These are phyloP conservation scores for Pseudocercospora eumusae DNA, from an alignment of 2,329 filamentous ascomycete species.

Conservation along the genomic window DNA sequence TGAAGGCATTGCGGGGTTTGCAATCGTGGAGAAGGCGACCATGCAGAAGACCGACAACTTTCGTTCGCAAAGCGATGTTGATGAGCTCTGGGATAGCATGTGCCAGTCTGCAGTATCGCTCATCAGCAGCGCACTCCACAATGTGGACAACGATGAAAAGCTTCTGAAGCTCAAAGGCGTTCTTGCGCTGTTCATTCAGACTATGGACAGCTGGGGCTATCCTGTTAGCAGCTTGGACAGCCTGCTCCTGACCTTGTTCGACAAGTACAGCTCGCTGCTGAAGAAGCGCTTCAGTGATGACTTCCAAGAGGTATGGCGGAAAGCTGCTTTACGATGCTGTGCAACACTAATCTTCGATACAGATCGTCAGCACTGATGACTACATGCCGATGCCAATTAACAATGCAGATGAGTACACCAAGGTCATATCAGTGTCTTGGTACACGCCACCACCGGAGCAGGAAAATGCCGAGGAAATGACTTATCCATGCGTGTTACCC, in stretches of 20 bases:
- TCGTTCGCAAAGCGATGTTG: constrained; percentile 82
- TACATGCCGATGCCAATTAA: constrained; percentile 99
- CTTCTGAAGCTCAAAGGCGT: constrained; percentile 93
- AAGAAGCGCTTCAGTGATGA: constrained; percentile 92
- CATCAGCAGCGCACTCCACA: constrained; percentile 74
- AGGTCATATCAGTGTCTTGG: constrained; percentile 95
- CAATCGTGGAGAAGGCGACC: constrained; percentile 92
- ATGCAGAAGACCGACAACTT: constrained; percentile 84
- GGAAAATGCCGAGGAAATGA: constrained; percentile 71
- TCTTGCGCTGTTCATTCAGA: constrained; percentile 92
- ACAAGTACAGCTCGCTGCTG: constrained; percentile 88
- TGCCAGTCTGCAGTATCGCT: constrained; percentile 82
- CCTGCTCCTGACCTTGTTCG: constrained; percentile 84
- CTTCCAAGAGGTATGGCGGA: constrained; percentile 74
- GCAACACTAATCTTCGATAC: constrained; percentile 13
- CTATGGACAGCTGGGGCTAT: constrained; percentile 96
- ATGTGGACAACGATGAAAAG: constrained; percentile 83
- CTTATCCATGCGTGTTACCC: constrained; percentile 86
- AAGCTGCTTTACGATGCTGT: background rate
- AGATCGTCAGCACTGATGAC: constrained; percentile 84
- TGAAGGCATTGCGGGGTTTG: constrained; percentile 93
- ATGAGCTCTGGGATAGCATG: constrained; percentile 98
- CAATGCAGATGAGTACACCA: constrained; percentile 86
- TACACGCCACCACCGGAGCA: constrained; percentile 71
- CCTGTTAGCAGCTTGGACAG: constrained; percentile 77